Percentiles rank a stretch among this genome's conserved stretches.
phyloP scores from a whole-genome alignment of 768 basidiomycete species.

The Termitomyces sp. region DNA sequence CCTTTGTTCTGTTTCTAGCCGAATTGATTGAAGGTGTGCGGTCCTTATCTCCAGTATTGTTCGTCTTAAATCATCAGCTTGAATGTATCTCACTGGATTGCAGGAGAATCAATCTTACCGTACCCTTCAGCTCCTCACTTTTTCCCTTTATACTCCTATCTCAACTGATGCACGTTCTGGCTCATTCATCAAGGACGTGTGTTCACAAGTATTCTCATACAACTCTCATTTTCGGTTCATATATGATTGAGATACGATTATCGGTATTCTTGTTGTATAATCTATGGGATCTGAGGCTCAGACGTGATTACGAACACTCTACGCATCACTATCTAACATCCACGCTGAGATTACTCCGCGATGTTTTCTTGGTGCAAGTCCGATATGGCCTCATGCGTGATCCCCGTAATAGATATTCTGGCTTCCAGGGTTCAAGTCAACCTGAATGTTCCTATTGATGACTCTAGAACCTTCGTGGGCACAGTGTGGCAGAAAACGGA shows the following conservation, averaged over 20 bases:
- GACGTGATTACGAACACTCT: not conserved
- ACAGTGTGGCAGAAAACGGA: not conserved
- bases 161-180: too few relatives aligned
- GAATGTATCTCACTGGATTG: not conserved
- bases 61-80: not conserved
- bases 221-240: too few relatives aligned
- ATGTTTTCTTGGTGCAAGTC: not conserved
- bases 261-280: too few relatives aligned
- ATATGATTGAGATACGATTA: not conserved
- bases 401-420: not conserved
- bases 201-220: not conserved
- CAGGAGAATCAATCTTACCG: not conserved
- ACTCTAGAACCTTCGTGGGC: not conserved
- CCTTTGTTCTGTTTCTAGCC: not conserved
- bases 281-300: not conserved
- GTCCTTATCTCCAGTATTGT: not conserved
- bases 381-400: not conserved
- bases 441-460: not conserved
- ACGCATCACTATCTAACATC: not conserved
- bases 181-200: too few relatives aligned
- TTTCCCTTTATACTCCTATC: too few relatives aligned
- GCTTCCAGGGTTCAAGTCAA: not conserved
- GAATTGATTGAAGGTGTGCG: not conserved
- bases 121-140: not conserved
- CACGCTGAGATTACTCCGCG: not conserved